Base-by-base conservation (phyloP, 2,329 filamentous ascomycete genomes). In the Pezizomycotina sp. region DNA sequence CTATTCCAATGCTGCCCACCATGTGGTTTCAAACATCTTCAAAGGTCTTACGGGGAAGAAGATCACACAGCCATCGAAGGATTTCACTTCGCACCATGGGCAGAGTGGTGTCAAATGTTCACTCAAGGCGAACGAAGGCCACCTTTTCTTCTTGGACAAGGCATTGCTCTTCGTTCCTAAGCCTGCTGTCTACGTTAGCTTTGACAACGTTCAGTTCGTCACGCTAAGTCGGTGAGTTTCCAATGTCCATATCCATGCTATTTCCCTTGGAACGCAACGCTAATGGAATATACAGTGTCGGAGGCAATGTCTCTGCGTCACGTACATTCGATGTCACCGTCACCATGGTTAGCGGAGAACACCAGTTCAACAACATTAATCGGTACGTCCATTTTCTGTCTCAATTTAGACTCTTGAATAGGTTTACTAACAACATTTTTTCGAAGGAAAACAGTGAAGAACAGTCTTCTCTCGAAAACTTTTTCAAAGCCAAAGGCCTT, bases 91-190 rank as follows among this genome's bases (percentile, higher is more conserved):
- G 49, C 89, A 95, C 61, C 83, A 92, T 56, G 74, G 78, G 52
- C 84, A 93, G 58, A 81, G 76, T 49, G 89, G 89, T 40, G 91
- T 98, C 60, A 98, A 98, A 62, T 98, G 89, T 60, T 92, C 84
- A n/a, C 93, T 98, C 71, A 98, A 98, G 62, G 91, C 91, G 35
- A 93, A 91, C 58, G 89, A 98, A 62, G 89, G 91, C 43, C 84
- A 92, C 55, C 65, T 98, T 32, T 98, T 92, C 69, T 93, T 84
- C 57, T 63, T 98, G 49, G 89, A 98, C 60, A 93, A 93, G 62
- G 86, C 84, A 5, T 92, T 98, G 59, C 91, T 98, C 71, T 98
- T 98, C 57, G 89, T 98, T 10, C 89, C 89, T 20, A 98, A 98
- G 62, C 89, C 89, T 1, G 84, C 89, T 10, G 93, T 86, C 1